Evolutionary conservation across 306 rosid species (phyloP), one percentile per base, ranked within the genome.

Genomic region (Coriaria nepalensis): DNA sequence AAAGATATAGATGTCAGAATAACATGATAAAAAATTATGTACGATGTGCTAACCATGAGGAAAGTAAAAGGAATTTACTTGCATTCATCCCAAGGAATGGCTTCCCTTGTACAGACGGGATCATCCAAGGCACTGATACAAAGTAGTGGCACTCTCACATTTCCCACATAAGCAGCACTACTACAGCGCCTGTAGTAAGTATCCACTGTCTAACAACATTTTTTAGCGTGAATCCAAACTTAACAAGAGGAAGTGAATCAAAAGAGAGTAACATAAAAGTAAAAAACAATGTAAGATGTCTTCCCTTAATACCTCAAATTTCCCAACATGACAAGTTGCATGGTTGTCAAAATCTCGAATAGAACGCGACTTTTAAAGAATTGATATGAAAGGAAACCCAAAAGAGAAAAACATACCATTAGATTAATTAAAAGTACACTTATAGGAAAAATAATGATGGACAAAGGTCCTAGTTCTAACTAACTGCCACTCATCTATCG

Each of bases 41-140:
- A n/a, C n/a, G n/a, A n/a, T n/a, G n/a, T n/a, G n/a, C n/a, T n/a
- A n/a, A n/a, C n/a, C n/a, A 45, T 10, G 14, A 6, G 6, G 13
- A 45, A 2, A 45, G 8, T 10, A 13, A 10, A 45, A 10, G 12
- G 33, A 13, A 13, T 45, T 13, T 33, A 82, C 96, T 94, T 86
- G 96, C 96, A 86, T 72, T 86, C 96, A 72, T 86, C 93, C 96
- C 94, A 86, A 11, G 93, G 96, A 77, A 86, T 86, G 70, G 94
- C 96, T 77, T 82, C 96, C 68, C 58, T 74, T 50, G 90, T 82
- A 69, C 96, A 86, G 47, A 86, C 68, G 33, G 96, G 96, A 74
- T 86, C 96, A 70, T 86, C 93, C 69, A 82, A 73, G 53, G 90
- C 83, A 79, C 69, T 82, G 53, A 86, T 65, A 70, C 94, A 86